phyloP scores from a whole-genome alignment of 2,329 filamentous ascomycete species.

The Talaromyces verruculosus region DNA sequence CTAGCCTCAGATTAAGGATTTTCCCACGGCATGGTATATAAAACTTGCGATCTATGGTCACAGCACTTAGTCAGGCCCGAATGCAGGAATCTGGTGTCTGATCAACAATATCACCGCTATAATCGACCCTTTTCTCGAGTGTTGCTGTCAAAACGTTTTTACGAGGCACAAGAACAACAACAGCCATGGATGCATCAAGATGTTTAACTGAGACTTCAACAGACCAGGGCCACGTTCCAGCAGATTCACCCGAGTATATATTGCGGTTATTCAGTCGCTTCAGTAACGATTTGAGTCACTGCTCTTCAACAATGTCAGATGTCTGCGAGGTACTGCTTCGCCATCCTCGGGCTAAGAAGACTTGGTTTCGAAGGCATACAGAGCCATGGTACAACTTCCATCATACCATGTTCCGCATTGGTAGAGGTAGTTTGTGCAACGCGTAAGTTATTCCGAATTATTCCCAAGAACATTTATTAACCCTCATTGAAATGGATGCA shows the following conservation, averaged over 20 bases:
- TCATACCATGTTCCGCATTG: slow-evolving; percentile 46
- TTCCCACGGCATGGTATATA: not conserved
- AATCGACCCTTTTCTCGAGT: not conserved
- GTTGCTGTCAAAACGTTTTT: no score
- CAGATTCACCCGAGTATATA: not conserved
- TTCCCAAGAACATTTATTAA: not conserved
- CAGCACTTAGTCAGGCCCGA: not conserved
- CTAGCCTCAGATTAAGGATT: not conserved
- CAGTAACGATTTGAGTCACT: not conserved
- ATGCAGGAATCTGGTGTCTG: not conserved
- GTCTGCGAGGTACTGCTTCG: slow-evolving; percentile 50
- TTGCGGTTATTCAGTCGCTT: not conserved
- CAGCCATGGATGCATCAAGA: no score
- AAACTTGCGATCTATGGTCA: not conserved
- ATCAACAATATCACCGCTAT: not conserved
- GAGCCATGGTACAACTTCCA: slow-evolving; percentile 46
- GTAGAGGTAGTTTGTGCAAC: slow-evolving; percentile 36
- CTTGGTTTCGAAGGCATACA: slow-evolving; percentile 52
- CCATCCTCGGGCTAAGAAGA: slow-evolving; percentile 48
- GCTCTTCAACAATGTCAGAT: not conserved
- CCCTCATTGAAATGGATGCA: not conserved
- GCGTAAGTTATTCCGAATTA: slow-evolving; percentile 27
- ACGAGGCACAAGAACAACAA: no score
- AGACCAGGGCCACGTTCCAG: not conserved
- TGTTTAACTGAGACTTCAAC: not conserved